A percentile compares a stretch with the other conserved stretches of the same genome.
Conservation (phyloP, 768 basidiomycete genomes). For the Boletus coccyginus region DNA sequence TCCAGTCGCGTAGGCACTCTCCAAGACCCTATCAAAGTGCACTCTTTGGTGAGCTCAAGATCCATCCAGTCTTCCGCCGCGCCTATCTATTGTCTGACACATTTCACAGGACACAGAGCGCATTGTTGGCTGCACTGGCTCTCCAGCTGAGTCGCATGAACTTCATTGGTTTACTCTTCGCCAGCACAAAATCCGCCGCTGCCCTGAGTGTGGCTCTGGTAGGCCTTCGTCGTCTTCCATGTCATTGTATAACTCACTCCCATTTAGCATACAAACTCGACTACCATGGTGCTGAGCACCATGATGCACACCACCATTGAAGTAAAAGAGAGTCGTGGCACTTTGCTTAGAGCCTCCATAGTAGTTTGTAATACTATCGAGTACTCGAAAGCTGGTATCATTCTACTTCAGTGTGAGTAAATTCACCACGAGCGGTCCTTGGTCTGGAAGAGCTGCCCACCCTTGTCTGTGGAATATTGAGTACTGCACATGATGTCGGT, state of each 20-base stretch:
- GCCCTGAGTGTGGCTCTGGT: conserved; percentile 95
- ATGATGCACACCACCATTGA: conserved; percentile 47
- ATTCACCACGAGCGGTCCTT: not conserved
- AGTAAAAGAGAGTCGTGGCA: conserved; percentile 4
- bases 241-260: conserved; percentile 3
- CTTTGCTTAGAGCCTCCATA: conserved; percentile 12
- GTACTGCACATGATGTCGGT: not conserved
- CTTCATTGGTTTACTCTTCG: conserved; percentile 77
- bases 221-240: conserved; percentile 26
- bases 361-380: conserved; percentile 14
- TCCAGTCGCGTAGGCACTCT: conserved; percentile 85
- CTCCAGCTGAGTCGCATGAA: conserved; percentile 94
- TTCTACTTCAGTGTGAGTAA: not conserved
- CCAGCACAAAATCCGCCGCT: conserved; percentile 70
- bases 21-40: conserved; percentile 82
- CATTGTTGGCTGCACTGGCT: conserved; percentile 91
- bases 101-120: conserved; percentile 67
- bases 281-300: conserved; percentile 59
- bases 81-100: not conserved
- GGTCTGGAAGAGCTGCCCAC: not conserved
- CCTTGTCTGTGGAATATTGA: not conserved
- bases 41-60: conserved; percentile 66
- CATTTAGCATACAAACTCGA: conserved; percentile 69
- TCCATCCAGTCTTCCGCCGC: not conserved
- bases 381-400: not conserved